These are phyloP conservation scores for Rhodamnia rubescens DNA, from an alignment of 345 rosid species.

Conservation along the genomic window DNA sequence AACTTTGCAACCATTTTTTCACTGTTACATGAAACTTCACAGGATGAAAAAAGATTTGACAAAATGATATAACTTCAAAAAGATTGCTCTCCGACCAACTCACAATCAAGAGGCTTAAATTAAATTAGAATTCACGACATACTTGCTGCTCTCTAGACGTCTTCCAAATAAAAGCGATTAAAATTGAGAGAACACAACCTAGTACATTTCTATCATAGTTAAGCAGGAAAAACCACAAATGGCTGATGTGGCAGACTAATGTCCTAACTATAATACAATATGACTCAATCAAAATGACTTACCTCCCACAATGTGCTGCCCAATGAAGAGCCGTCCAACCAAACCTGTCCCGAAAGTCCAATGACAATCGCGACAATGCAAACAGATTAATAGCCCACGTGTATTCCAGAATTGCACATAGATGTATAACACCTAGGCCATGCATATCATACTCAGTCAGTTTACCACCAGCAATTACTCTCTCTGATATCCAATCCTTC, in stretches of 20 bases:
- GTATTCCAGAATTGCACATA: constrained; percentile 84
- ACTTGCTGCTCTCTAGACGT: not conserved
- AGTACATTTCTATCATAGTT: not conserved
- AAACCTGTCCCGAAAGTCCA: constrained; percentile 74
- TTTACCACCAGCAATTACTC: constrained; percentile 50
- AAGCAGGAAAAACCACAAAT: not conserved
- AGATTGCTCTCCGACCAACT: not conserved
- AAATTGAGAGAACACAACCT: not conserved
- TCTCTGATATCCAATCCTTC: constrained; percentile 88
- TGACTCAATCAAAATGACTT: not conserved
- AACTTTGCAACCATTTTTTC: constrained; percentile 88
- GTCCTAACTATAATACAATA: not conserved
- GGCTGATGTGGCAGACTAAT: not conserved
- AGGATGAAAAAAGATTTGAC: not conserved
- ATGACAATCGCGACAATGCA: constrained; percentile 66
- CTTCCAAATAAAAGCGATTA: not conserved
- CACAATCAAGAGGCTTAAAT: not conserved
- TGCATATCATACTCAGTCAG: constrained; percentile 47
- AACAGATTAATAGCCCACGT: constrained; percentile 70
- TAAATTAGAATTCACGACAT: not conserved
- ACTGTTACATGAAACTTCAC: constrained; percentile 30
- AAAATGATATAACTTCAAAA: not conserved
- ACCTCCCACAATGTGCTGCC: constrained; percentile 93
- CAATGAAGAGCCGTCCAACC: constrained; percentile 99
- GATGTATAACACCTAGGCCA: constrained; percentile 87